phyloP scores from a whole-genome alignment of 805 yeast genomes.

The Starmerella stigmatis region DNA sequence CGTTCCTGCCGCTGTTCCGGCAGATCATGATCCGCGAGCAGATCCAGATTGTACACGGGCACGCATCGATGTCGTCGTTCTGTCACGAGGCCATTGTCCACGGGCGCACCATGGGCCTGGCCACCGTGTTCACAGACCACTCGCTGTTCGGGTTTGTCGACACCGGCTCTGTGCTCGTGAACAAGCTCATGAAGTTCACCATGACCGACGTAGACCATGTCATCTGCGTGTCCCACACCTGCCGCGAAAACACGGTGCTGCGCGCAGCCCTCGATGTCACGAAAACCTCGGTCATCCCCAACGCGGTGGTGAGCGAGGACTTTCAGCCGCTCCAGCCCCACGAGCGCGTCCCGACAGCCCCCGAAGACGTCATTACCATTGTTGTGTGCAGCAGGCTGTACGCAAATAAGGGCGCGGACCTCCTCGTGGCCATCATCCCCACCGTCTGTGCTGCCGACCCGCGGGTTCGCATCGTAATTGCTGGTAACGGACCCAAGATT shows the following conservation, averaged over 20 bases:
- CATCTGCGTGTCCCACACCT: conserved; percentile 93
- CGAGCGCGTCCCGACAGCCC: conserved; percentile 25
- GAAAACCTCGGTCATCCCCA: conserved; percentile 81
- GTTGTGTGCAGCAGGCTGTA: conserved; percentile 85
- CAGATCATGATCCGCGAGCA: conserved; percentile 76
- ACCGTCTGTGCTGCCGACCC: conserved; percentile 54
- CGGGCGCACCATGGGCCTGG: conserved; percentile 83
- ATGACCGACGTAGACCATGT: conserved; percentile 80
- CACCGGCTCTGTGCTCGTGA: conserved; percentile 71
- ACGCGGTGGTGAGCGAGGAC: conserved; percentile 84
- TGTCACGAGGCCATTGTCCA: conserved; percentile 90
- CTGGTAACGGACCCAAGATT: conserved; percentile 95
- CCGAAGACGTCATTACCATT: conserved; percentile 45
- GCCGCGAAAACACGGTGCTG: conserved; percentile 89
- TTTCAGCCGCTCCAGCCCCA: conserved; percentile 38
- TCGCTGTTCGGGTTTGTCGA: conserved; percentile 90
- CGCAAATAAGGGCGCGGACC: conserved; percentile 94
- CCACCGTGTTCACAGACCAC: conserved; percentile 90
- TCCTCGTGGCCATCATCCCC: conserved; percentile 76
- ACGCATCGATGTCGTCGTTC: conserved; percentile 76
- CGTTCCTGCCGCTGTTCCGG: conserved; percentile 74
- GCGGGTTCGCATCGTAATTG: conserved; percentile 68
- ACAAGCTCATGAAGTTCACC: conserved; percentile 74
- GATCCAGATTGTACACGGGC: conserved; percentile 88
- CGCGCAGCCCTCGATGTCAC: conserved; percentile 74